phyloP scores from a whole-genome alignment of 768 basidiomycete genomes.

The Leccinum variicolor region DNA sequence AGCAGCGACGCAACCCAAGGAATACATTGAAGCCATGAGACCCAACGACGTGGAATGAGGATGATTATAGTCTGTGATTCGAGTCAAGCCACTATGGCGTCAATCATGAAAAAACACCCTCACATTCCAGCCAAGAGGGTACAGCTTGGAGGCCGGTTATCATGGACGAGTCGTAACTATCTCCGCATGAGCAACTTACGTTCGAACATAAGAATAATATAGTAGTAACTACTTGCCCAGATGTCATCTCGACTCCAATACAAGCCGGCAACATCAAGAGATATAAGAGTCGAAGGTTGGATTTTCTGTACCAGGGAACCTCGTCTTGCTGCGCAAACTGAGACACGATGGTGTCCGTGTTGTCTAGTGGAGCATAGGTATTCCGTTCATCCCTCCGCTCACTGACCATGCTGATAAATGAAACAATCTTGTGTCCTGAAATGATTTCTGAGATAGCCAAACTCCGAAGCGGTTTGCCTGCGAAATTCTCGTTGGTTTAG shows the following conservation, averaged over 20 bases:
- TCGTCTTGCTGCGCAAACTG: not conserved
- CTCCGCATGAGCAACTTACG: constrained; percentile 20
- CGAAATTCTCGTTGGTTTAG: not conserved
- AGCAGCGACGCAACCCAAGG: not conserved
- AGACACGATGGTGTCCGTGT: not conserved
- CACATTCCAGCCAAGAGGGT: not conserved
- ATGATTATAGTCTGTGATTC: not conserved
- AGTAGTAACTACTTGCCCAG: not conserved
- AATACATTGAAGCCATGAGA: not conserved
- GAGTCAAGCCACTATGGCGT: not conserved
- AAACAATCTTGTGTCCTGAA: not conserved
- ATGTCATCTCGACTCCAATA: not conserved
- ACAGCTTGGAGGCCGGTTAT: not conserved
- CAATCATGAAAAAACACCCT: not conserved
- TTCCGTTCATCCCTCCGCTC: not conserved
- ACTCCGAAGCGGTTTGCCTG: not conserved
- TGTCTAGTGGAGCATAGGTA: not conserved
- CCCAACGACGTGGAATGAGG: not conserved
- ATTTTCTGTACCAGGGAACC: constrained; percentile 53
- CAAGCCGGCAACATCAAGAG: not conserved
- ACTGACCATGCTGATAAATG: not conserved
- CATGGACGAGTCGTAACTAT: not conserved
- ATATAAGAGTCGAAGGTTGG: constrained; percentile 22
- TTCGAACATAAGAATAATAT: not conserved
- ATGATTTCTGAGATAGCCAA: not conserved